Evolutionary conservation across 2,329 filamentous ascomycete species (phyloP), one percentile per base, ranked within the genome.

Genomic region (Fusarium sp.): DNA sequence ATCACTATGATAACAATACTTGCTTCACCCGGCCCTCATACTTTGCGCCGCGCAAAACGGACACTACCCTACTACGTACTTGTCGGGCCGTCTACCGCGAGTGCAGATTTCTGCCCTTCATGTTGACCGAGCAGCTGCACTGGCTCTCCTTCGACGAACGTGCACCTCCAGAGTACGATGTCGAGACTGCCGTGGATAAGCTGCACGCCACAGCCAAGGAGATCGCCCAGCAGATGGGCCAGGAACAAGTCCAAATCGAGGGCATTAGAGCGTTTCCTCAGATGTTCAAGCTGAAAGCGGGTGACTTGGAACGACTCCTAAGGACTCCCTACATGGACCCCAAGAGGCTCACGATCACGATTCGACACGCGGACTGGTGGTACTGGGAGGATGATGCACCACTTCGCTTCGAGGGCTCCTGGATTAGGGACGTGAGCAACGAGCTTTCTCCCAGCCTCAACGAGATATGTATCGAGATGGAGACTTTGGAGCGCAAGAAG

Each of bases 401-500:
- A 3, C 76, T 88, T 7, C 67, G 72, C 6, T 82, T 87, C 32
- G 73, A 80, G 1, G 80, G 78, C 1, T 11, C 39, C 0, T 87
- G 86, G 85, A 80, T 87, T n/a, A 32, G 74, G 6, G 41, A 16
- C 1, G 58, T 81, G 1, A 66, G 72, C 25, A 7, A 32, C 0
- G 54, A 3, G 1, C 68, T 87, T 32, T 79, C 83, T 1, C 5
- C 68, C 0, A 82, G 81, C 5, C 79, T 87, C 18, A 74, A 77
- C 2, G 81, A 84, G 54, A 74, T 90, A 3, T 76, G 78, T 30
- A 79, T 88, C 6, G 86, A 88, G 45, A 77, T 88, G 18, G 88
- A 90, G 77, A 86, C 84, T 3, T 66, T 88, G 8, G 81, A 84
- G 60, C 80, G 85, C 14, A 87, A 87, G 69, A 84, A 83, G 64